Base-by-base conservation (phyloP, 345 rosid genomes). In the Camelina neglecta region DNA sequence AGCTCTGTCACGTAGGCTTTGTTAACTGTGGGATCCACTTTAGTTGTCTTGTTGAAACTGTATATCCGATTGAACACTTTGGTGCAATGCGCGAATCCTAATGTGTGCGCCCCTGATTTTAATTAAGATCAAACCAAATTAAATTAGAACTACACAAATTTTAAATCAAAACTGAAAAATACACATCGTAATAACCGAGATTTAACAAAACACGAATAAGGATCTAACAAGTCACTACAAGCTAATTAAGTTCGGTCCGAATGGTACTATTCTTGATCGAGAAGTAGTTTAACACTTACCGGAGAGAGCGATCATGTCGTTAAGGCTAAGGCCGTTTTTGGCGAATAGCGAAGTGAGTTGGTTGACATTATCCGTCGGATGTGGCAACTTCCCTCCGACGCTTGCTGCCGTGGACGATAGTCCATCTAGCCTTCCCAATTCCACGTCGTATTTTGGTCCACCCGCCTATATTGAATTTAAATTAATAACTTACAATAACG, bases 11-110 rank as follows among this genome's bases (percentile, higher is more conserved):
- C 97, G 47, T 91, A 91, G 8, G 53, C 36, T 75, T 6, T 57
- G 89, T 88, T 83, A 6, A 91, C 71, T 7, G 93, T 82, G 0
- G 95, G 91, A 69, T 91, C 97, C 51, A 91, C 91, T 13, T 75
- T 20, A 8, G 20, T 73, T 50, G 74, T 62, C 49, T 50, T 65
- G 85, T 76, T 87, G 86, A 85, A 91, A 77, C 54, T 86, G 86
- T 91, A 87, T 15, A 91, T 84, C 42, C 97, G 60, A 69, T 84
- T 75, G 5, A 87, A 55, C 45, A 91, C 88, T 75, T 67, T 83
- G 66, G 36, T 50, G 75, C 97, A 91, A 55, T 89, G 97, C 12
- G 95, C 81, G 75, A 89, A 88, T 71, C 97, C 97, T 24, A 91
- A 63, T 44, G 88, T 88, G 82, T 91, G 97, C 2, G 91, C 95